Evolutionary conservation across 805 yeast species (phyloP).

Genomic region (Tetrapisispora fleetii): DNA sequence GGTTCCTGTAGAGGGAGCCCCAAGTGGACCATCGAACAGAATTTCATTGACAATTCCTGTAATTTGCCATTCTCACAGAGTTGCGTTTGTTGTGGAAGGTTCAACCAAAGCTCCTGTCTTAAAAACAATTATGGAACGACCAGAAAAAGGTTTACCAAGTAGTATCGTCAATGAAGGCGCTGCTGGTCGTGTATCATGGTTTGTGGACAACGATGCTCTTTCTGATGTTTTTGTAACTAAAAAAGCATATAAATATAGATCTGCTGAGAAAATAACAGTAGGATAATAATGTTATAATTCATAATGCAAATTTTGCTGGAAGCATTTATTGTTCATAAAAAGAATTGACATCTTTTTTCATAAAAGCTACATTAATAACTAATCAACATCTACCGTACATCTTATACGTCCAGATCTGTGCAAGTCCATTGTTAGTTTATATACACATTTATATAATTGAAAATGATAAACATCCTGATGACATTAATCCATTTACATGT

Average conservation of each 20-base stretch:
- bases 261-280: slow-evolving; percentile 1
- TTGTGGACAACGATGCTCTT: slow-evolving; percentile 89
- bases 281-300: not conserved
- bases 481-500: not conserved
- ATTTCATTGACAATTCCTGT: slow-evolving; percentile 90
- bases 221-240: slow-evolving; percentile 51
- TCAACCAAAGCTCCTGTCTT: slow-evolving; percentile 88
- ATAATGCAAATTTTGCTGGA: not conserved
- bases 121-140: slow-evolving; percentile 88
- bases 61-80: slow-evolving; percentile 84
- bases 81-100: slow-evolving; percentile 94
- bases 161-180: slow-evolving; percentile 90
- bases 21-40: slow-evolving; percentile 76
- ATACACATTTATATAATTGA: not conserved
- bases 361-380: not conserved
- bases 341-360: not conserved
- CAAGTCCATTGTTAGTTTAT: not conserved
- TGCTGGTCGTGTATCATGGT: slow-evolving; percentile 96
- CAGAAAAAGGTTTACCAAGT: slow-evolving; percentile 92
- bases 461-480: not conserved
- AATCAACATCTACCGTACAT: not conserved
- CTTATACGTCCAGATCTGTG: not conserved
- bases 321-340: not conserved
- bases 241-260: slow-evolving; percentile 22
- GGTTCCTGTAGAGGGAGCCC: slow-evolving; percentile 85